phyloP scores from a whole-genome alignment of 2,329 filamentous ascomycete genomes.

The Bipolaris cookei region DNA sequence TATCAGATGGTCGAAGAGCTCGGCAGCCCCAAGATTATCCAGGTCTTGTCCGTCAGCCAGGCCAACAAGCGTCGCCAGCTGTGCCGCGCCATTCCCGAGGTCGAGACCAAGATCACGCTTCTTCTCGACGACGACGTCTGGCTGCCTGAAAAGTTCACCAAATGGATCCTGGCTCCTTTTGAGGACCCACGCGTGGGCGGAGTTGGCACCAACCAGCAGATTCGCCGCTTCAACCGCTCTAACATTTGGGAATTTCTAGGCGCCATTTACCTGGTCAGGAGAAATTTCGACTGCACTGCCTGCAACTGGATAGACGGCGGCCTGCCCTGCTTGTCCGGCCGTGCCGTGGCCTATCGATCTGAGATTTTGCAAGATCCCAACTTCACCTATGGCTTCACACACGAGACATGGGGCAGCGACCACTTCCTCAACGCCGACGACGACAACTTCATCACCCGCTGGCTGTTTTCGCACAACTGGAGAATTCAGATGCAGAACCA shows the following conservation, averaged over 20 bases:
- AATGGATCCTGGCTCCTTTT: conserved; percentile 92
- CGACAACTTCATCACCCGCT: conserved; percentile 97
- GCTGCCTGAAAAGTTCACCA: conserved; percentile 84
- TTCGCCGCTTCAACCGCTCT: conserved; percentile 70
- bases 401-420: conserved; percentile 72
- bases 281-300: conserved; percentile 96
- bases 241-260: conserved; percentile 88
- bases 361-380: conserved; percentile 84
- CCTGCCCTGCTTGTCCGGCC: conserved; percentile 94
- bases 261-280: conserved; percentile 87
- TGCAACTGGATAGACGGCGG: conserved; percentile 95
- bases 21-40: conserved; percentile 64
- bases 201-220: conserved; percentile 88
- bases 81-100: conserved; percentile 85
- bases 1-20: conserved; percentile 61
- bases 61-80: conserved; percentile 97
- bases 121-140: conserved; percentile 97
- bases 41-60: conserved; percentile 77
- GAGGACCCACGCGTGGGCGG: conserved; percentile 84
- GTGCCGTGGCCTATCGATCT: conserved; percentile 89
- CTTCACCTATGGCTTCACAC: conserved; percentile 88
- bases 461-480: conserved; percentile 91
- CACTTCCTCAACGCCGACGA: conserved; percentile 95
- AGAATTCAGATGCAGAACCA: conserved; percentile 97
- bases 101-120: conserved; percentile 82